Percentiles rank a stretch among this genome's conserved stretches.
Conservation (phyloP, 2,329 filamentous ascomycete genomes). For the Colletotrichum eleusines region DNA sequence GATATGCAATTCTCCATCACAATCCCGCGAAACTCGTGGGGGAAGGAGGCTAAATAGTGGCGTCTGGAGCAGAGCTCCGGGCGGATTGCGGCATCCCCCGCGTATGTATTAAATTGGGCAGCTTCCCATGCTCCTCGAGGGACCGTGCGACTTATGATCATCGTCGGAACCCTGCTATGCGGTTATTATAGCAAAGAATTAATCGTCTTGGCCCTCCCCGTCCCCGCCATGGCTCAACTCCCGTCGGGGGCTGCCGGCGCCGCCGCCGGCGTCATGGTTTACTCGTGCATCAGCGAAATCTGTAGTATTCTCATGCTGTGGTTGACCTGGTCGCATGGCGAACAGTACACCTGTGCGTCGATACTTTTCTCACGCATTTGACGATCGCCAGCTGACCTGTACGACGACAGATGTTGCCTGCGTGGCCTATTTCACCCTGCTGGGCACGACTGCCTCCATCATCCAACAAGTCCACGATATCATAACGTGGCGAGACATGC, state of each 20-base stretch:
- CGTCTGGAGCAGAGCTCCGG: neutral
- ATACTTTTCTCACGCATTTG: neutral
- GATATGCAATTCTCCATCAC: neutral
- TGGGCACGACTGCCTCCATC: neutral
- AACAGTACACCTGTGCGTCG: neutral
- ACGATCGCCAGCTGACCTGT: neutral
- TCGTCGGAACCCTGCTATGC: neutral
- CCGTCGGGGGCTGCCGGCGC: neutral
- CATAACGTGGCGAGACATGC: conserved; percentile 1
- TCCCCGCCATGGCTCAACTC: neutral
- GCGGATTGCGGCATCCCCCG: neutral
- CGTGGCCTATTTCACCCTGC: neutral
- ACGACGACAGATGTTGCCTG: neutral
- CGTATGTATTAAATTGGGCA: neutral
- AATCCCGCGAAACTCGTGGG: neutral
- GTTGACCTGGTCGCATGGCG: neutral
- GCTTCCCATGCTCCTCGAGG: neutral
- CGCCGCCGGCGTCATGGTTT: neutral
- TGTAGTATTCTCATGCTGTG: neutral
- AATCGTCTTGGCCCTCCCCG: neutral
- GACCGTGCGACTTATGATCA: neutral
- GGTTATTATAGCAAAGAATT: neutral
- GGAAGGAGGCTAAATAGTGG: neutral
- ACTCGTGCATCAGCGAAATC: neutral
- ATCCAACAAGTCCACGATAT: neutral